Evolutionary conservation across 768 basidiomycete species (phyloP), one percentile per base, ranked within the genome.

Genomic region (Naganishia vishniacii): DNA sequence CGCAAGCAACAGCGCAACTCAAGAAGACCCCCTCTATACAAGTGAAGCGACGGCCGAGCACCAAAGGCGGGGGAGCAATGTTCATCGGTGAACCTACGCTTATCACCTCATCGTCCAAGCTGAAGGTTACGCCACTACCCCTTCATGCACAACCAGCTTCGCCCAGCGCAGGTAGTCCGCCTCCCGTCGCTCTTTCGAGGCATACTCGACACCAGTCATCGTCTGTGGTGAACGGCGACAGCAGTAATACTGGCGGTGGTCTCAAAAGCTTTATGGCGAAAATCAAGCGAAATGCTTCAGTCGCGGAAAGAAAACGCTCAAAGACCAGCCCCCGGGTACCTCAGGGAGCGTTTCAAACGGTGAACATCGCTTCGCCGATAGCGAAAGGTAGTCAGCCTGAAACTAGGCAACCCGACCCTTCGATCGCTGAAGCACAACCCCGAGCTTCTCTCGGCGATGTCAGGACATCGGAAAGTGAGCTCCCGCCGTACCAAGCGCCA

Each of bases 231-330:
- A 28, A 46, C 9, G 23, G 16, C 18, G 42, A 44, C 4, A 20
- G 3, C 28, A 31, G 59, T 34, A 46, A 3, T 34, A 28, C 26
- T 28, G 59, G 45, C 23, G 42, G 42, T 25, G 63, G 63, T 3
- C 41, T 64, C n/a, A 64, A 64, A 34, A 44, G 31, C 15, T 49
- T 64, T 16, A 20, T 64, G 6, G 63, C 63, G 45, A 64, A 64
- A 41, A 58, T 64, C 15, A 59, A 58, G 20, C 42, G 63, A 18
- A 64, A 64, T 34, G 51, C 63, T 20, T 64, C 63, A 5, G 34
- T 60, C 2, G 42, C 45, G 12, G 59, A 45, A 18, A 16, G 59
- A 23, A 60, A 60, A 31, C 41, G 28, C 3, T 4, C 59, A 12
- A 60, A 60, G 45, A 56, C 53, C 13, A 56, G 53, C 25, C 53